Evolutionary conservation across 768 basidiomycete genomes (phyloP), one percentile per base, ranked within the genome.

Genomic region (Neoboletus magnificus): DNA sequence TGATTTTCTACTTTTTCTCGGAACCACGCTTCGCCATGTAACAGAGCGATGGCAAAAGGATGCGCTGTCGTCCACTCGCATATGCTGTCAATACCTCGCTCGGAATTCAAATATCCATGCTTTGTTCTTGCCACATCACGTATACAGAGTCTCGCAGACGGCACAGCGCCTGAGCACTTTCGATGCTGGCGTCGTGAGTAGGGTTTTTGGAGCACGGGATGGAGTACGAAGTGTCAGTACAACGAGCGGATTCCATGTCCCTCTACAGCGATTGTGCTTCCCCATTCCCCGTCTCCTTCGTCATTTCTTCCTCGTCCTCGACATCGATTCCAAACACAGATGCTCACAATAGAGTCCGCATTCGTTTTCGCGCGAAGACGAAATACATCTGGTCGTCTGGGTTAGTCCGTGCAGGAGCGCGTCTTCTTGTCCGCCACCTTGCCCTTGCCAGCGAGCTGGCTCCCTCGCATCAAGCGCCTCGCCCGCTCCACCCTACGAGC

Each of bases 291-390:
- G 4, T 41, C 36, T n/a, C 36, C 20, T 37, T 16, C n/a, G 5
- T 7, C 4, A 13, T 16, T 6, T 30, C 20, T 5, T 32, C 10
- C 25, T 5, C 25, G n/a, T 22, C 22, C 50, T 7, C 32, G 13
- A n/a, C 20, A 1, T 22, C 11, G 15, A 10, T 5, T 0, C 18
- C 18, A 10, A 30, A 20, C 16, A 11, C 11, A n/a, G n/a, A 20
- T n/a, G n/a, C 8, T 41, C 40, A 15, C 22, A 20, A 23, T 11
- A n/a, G n/a, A n/a, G 2, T n/a, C 18, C 57, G 35, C 22, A 30
- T 22, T 11, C 27, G 16, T 45, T 12, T n/a, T 42, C 40, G 2
- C 65, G 92, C 62, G 85, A 91, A 71, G 94, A 97, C 71, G 94
- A 97, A 68, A 83, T 98, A 49, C 83, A 92, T 62, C n/a, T n/a